Evolutionary conservation across 352 stramenopile species (phyloP), one percentile per base, ranked within the genome.

Genomic region (Pythium monospermum): DNA sequence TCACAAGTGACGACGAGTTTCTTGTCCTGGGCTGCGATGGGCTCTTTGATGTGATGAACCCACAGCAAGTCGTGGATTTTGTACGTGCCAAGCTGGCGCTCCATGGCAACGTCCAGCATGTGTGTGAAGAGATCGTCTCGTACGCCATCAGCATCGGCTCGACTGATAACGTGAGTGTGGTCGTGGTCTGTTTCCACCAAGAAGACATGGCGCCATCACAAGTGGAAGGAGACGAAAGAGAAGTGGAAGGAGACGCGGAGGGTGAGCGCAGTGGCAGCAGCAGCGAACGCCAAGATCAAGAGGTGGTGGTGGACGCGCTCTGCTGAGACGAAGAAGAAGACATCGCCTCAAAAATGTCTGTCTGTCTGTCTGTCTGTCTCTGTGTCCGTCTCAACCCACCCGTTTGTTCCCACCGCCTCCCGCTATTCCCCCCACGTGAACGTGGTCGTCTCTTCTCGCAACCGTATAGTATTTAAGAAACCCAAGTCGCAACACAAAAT

Each of bases 31-130:
- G 75, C 33, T 91, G 83, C 53, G 83, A 94, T 53, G 83, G 83
- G 21, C 67, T 94, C 6, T 94, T 88, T 59, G 83, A 94, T 55
- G 82, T 94, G 51, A 90, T 94, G 75, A 48, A 71, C 33, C 78
- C 77, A 15, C 81, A 92, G 64, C 68, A 85, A 19, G 82, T 90
- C 3, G 82, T 91, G 22, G 80, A 91, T 64, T 94, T 91, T 58
- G 78, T 94, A 16, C 74, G 77, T 23, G 53, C 66, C 37, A 91
- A 91, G 49, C 62, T 88, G 22, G 59, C 70, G 25, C 61, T 85
- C 12, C 76, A 90, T 47, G 74, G 72, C 43, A 66, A 87, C 37
- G 79, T 88, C 25, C 81, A 91, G 57, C 79, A 92, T 49, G 77
- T 75, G 30, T 85, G 77, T 21, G 78, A 94, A 37, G 78, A 90